Percentiles rank a stretch among this genome's conserved stretches.
These are phyloP conservation scores for Aspergillus wentii DNA, from an alignment of 495 filamentous ascomycete species.

Conservation along the genomic window DNA sequence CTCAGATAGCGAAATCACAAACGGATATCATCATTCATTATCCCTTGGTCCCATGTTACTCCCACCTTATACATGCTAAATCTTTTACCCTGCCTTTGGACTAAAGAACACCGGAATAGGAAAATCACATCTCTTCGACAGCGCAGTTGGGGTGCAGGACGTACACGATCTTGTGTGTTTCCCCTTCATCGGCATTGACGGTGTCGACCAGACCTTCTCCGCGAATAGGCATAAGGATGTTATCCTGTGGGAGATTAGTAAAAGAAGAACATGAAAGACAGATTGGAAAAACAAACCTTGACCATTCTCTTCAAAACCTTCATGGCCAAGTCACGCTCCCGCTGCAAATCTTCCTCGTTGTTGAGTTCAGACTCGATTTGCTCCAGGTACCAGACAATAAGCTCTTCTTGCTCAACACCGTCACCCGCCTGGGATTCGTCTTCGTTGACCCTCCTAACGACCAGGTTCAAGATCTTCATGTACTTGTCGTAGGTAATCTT, in stretches of 20 bases:
- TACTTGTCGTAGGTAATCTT: conserved; percentile 97
- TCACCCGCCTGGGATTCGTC: conserved; percentile 68
- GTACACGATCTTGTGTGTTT: conserved; percentile 62
- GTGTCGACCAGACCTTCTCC: conserved; percentile 73
- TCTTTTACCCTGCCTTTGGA: too few species aligned
- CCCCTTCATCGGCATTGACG: conserved; percentile 41
- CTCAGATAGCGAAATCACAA: too few species aligned
- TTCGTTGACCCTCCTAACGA: conserved; percentile 78
- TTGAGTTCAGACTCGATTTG: conserved; percentile 82
- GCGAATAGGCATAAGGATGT: conserved; percentile 84
- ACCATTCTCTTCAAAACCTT: conserved; percentile 96
- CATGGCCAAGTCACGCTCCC: conserved; percentile 67
- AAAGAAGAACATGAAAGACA: background rate
- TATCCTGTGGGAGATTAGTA: conserved; percentile 53
- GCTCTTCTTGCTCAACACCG: conserved; percentile 81
- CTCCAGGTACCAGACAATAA: conserved; percentile 91
- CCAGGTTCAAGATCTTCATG: conserved; percentile 77
- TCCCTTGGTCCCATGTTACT: conserved; percentile 21
- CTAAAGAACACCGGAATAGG: conserved; percentile 11
- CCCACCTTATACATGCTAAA: conserved; percentile 24
- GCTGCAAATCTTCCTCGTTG: conserved; percentile 71
- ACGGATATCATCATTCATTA: conserved; percentile 32
- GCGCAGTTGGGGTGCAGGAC: conserved; percentile 94
- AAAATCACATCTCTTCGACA: conserved; percentile 58
- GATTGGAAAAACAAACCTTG: conserved; percentile 59